Evolutionary conservation across 176 grass and related monocot species (phyloP).

Genomic region (Oryza meyeriana): DNA sequence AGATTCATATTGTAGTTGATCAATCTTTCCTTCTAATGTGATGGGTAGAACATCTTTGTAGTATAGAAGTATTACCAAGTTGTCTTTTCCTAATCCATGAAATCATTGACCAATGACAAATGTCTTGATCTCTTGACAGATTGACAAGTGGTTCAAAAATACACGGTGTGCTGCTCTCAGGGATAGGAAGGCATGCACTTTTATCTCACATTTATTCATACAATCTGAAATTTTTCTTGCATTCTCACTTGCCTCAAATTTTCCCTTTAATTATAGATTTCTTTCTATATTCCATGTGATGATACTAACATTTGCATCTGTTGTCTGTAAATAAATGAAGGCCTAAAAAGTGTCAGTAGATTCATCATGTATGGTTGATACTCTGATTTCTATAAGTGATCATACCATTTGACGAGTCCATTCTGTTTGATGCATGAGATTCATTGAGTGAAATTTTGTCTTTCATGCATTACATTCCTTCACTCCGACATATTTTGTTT

Average conservation of each 20-base stretch:
- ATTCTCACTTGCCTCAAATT: background rate
- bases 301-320: background rate
- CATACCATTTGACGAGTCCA: background rate
- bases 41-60: background rate
- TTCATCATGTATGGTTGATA: conserved; percentile 17
- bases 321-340: background rate
- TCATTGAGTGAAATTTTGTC: background rate
- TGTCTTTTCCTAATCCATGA: background rate
- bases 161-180: conserved; percentile 85
- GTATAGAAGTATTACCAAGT: background rate
- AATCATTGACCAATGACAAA: background rate
- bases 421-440: conserved; percentile 6
- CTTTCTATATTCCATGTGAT: conserved; percentile 14
- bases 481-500: background rate
- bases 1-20: background rate
- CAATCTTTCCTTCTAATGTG: background rate
- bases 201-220: conserved; percentile 36
- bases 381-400: background rate
- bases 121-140: conserved; percentile 53
- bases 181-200: conserved; percentile 66
- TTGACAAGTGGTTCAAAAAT: conserved; percentile 98
- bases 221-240: background rate
- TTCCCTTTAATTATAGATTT: background rate
- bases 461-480: conserved; percentile 1
- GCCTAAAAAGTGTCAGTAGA: background rate